These are phyloP conservation scores for Chrysoporthe puriensis DNA, from an alignment of 2,329 filamentous ascomycete species.

Conservation along the genomic window DNA sequence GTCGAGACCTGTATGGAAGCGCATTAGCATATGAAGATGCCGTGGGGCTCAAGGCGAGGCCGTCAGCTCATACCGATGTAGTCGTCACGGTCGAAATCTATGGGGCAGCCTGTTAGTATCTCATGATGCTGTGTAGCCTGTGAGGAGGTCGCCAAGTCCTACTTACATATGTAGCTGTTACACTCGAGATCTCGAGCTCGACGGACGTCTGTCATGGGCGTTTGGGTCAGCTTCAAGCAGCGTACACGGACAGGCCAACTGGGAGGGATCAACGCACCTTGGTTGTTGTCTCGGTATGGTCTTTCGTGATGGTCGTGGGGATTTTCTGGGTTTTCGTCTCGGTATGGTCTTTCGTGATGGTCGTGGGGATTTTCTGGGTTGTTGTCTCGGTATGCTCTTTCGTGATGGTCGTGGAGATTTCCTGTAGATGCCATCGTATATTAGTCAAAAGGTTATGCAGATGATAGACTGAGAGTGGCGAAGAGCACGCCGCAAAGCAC, in stretches of 20 bases:
- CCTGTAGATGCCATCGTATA: neutral
- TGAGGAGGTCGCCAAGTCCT: neutral
- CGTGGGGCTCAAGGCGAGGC: too few species aligned
- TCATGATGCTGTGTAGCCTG: neutral
- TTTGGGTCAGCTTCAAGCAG: neutral
- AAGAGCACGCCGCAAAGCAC: neutral
- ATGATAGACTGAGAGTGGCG: neutral
- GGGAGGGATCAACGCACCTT: neutral
- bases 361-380: neutral
- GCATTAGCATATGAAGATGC: neutral
- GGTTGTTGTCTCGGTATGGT: neutral
- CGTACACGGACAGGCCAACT: neutral
- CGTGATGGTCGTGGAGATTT: neutral
- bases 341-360: neutral
- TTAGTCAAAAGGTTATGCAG: neutral
- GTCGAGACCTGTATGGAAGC: neutral
- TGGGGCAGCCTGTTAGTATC: neutral
- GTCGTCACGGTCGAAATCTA: neutral
- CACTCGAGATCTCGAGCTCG: neutral
- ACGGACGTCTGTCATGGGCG: neutral
- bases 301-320: neutral
- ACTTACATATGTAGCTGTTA: neutral
- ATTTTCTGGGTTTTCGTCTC: neutral
- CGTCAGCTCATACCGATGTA: neutral
- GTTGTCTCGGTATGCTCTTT: neutral